Conservation (phyloP, 192 early-diverging fungal species). For the Podila verticillata region DNA sequence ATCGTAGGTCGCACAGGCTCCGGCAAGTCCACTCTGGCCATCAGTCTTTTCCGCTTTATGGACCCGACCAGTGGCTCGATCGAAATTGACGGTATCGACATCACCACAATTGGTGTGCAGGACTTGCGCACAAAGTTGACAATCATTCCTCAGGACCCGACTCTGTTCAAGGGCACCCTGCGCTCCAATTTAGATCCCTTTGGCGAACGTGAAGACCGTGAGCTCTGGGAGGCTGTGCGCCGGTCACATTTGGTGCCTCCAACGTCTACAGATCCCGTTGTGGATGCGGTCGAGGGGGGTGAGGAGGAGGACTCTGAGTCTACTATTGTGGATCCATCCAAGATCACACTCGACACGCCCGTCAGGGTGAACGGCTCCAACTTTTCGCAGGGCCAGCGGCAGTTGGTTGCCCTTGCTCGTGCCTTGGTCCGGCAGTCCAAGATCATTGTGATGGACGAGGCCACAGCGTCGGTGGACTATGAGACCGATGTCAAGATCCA, state of each 20-base stretch:
- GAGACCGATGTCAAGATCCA: conserved; percentile 87
- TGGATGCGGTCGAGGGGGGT: not conserved
- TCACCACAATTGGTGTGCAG: conserved; percentile 61
- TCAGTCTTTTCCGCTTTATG: conserved; percentile 68
- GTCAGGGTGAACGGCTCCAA: conserved; percentile 84
- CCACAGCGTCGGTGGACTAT: conserved; percentile 90
- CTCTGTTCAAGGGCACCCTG: conserved; percentile 75
- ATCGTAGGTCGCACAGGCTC: conserved; percentile 72
- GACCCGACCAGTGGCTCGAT: conserved; percentile 59
- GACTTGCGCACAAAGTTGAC: conserved; percentile 64
- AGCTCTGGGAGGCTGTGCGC: conserved; percentile 43
- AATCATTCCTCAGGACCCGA: conserved; percentile 83
- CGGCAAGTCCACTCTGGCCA: conserved; percentile 69
- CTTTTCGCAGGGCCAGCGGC: conserved; percentile 79
- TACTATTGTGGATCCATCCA: conserved; percentile 36
- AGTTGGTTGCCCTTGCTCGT: conserved; percentile 76
- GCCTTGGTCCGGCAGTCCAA: conserved; percentile 70
- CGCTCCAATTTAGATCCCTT: conserved; percentile 91
- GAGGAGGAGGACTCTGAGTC: not conserved
- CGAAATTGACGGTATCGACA: conserved; percentile 64
- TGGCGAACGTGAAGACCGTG: conserved; percentile 75
- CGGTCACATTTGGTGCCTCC: conserved; percentile 71
- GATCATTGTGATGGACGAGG: conserved; percentile 87
- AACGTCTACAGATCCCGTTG: not conserved
- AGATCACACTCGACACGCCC: conserved; percentile 67